phyloP scores from a whole-genome alignment of 345 rosid species.

The Pistacia integerrima region DNA sequence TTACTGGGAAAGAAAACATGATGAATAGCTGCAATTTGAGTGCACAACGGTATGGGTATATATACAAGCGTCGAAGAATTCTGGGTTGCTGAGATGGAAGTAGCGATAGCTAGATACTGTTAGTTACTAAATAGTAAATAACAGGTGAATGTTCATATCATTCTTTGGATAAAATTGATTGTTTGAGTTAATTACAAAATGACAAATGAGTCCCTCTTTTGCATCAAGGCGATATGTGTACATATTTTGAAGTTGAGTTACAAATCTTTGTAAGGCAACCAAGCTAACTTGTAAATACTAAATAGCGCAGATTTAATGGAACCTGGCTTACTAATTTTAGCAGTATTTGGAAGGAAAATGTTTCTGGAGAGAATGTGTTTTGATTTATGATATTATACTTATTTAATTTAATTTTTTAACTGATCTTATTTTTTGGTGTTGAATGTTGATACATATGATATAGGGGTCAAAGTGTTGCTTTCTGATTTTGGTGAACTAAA shows the following conservation, averaged over 20 bases:
- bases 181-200: not conserved
- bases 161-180: not conserved
- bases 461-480: no score
- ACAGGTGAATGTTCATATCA: not conserved
- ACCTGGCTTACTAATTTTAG: not conserved
- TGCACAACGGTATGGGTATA: slow-evolving; percentile 4
- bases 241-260: not conserved
- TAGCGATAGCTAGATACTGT: not conserved
- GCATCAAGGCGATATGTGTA: no score
- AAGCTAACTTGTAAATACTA: not conserved
- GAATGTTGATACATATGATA: no score
- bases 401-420: no score
- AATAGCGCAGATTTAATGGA: not conserved
- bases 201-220: not conserved
- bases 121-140: not conserved
- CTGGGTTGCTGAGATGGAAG: slow-evolving; percentile 13
- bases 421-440: no score
- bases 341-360: no score
- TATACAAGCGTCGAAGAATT: slow-evolving; percentile 32
- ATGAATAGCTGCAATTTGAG: slow-evolving; percentile 6
- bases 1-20: slow-evolving; percentile 13
- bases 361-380: no score
- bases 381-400: no score
- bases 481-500: no score
- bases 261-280: not conserved